A percentile compares a stretch with the other conserved stretches of the same genome.
phyloP scores from a whole-genome alignment of 176 grass and related monocot species.

The Oryza glaberrima region DNA sequence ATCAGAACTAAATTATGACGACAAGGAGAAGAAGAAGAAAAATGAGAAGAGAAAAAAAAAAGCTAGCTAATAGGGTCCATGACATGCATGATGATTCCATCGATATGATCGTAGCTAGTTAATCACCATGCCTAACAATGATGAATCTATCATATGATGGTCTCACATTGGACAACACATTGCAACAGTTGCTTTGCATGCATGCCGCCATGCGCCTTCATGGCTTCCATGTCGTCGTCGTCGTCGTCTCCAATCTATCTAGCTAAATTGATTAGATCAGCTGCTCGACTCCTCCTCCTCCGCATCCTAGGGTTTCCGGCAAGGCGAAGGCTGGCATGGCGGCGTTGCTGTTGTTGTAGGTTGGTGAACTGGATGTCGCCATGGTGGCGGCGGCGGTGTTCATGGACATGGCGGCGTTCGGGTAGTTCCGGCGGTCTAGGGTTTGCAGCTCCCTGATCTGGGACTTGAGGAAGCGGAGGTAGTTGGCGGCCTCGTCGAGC shows the following conservation, averaged over 20 bases:
- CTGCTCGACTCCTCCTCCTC: conserved; percentile 20
- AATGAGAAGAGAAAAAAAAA: background rate
- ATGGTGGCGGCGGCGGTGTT: background rate
- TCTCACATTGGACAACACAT: conserved; percentile 33
- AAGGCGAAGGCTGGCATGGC: conserved; percentile 32
- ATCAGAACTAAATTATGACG: background rate
- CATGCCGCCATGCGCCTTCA: background rate
- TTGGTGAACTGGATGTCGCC: background rate
- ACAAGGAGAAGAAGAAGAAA: background rate
- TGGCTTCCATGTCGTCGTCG: background rate
- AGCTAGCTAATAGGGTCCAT: background rate
- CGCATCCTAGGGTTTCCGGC: conserved; percentile 62
- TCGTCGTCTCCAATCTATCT: conserved; percentile 4
- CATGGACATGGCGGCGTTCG: background rate
- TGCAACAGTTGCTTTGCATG: conserved; percentile 38
- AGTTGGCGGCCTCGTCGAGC: conserved; percentile 88
- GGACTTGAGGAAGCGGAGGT: conserved; percentile 81
- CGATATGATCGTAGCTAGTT: conserved; percentile 37
- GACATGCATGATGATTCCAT: conserved; percentile 27
- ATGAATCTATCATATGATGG: conserved; percentile 43
- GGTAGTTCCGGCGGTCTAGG: conserved; percentile 53
- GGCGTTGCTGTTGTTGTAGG: conserved; percentile 20
- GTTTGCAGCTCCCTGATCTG: conserved; percentile 80
- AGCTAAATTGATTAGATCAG: conserved; percentile 15
- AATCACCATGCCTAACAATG: conserved; percentile 38